These are phyloP conservation scores for Gnomoniopsis smithogilvyi DNA, from an alignment of 2,329 filamentous ascomycete species.

Conservation along the genomic window DNA sequence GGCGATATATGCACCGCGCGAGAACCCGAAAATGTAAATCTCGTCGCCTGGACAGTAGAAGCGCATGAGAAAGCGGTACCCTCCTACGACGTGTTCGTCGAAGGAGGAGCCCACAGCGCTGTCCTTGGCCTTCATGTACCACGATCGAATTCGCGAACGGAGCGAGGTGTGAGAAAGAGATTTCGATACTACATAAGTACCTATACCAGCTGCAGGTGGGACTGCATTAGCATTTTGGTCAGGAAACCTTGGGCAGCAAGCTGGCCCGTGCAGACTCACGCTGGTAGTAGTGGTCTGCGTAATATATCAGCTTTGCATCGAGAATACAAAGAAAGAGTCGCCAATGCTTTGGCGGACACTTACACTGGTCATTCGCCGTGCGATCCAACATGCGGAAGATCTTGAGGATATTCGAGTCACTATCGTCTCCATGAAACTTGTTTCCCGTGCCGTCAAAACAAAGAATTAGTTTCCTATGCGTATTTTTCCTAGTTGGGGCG, in stretches of 20 bases:
- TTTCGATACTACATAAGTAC: constrained; percentile 65
- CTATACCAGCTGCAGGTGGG: constrained; percentile 56
- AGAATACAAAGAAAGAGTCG: neutral
- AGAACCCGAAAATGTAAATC: constrained; percentile 74
- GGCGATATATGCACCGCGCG: constrained; percentile 69
- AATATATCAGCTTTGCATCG: neutral
- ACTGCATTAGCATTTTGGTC: constrained; percentile 2
- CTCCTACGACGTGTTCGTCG: constrained; percentile 78
- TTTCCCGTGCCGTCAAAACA: constrained; percentile 65
- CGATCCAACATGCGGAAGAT: constrained; percentile 69
- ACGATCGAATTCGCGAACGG: constrained; percentile 57
- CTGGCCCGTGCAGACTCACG: constrained; percentile 37
- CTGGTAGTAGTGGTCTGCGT: constrained; percentile 56
- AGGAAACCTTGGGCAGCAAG: neutral
- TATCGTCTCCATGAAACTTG: constrained; percentile 61
- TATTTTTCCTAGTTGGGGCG: constrained; percentile 4
- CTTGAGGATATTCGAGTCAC: constrained; percentile 65
- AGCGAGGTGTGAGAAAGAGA: constrained; percentile 56
- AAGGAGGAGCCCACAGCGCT: constrained; percentile 78
- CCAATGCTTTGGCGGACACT: constrained; percentile 18
- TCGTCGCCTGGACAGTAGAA: constrained; percentile 64
- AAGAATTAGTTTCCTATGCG: constrained; percentile 48
- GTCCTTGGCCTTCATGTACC: constrained; percentile 72
- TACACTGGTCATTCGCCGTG: constrained; percentile 57
- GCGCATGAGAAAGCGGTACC: constrained; percentile 76